Evolutionary conservation across 1,284 basidiomycete genomes (phyloP).

Genomic region (Pyrrhoderma lamaoense): DNA sequence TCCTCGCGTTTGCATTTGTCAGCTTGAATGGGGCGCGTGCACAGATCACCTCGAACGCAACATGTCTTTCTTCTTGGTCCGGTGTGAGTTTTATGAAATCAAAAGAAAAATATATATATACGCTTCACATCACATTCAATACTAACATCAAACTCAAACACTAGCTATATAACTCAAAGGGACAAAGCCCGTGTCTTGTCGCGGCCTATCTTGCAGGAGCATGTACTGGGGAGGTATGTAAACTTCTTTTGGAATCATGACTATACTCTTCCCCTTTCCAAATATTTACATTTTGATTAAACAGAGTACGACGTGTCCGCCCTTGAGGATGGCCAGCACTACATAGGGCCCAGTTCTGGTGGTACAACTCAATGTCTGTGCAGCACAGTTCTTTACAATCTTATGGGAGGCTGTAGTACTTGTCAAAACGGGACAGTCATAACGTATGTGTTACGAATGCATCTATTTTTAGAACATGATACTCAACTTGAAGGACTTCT

Average conservation of each 20-base stretch:
- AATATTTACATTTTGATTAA: not conserved
- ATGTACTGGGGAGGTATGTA: slow-evolving; percentile 16
- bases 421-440: slow-evolving; percentile 19
- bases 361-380: slow-evolving; percentile 18
- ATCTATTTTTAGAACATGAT: not conserved
- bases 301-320: slow-evolving; percentile 17
- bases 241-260: not conserved
- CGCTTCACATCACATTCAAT: too few species aligned
- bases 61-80: slow-evolving; percentile 8
- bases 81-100: not conserved
- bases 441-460: slow-evolving; percentile 4
- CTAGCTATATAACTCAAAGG: slow-evolving; percentile 29
- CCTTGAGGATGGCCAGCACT: slow-evolving; percentile 11
- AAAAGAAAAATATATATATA: too few species aligned
- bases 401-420: slow-evolving; percentile 19
- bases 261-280: not conserved
- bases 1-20: not conserved
- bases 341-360: slow-evolving; percentile 15
- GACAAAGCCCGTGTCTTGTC: slow-evolving; percentile 28
- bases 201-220: slow-evolving; percentile 17
- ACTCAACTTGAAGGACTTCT: too few species aligned
- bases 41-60: slow-evolving; percentile 18
- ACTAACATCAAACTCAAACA: too few species aligned
- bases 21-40: slow-evolving; percentile 1
- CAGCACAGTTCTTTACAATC: slow-evolving; percentile 19